A percentile compares a stretch with the other conserved stretches of the same genome.
Conservation (phyloP, 106 monocot species). For the Ottelia alismoides region DNA sequence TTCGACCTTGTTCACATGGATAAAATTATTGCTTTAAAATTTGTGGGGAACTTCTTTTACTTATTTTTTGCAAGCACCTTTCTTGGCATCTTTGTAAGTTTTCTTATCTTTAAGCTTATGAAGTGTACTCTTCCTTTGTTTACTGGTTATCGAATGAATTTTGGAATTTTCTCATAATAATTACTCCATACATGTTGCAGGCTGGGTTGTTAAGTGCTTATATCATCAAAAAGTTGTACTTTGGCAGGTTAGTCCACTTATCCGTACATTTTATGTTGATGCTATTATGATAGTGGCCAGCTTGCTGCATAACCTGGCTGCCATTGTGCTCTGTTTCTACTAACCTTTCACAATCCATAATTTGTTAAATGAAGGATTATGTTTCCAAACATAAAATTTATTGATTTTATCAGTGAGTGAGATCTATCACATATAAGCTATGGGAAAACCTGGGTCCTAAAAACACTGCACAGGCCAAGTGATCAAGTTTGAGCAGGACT, state of each 20-base stretch:
- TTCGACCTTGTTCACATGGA: constrained; percentile 82
- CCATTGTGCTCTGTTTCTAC: no score
- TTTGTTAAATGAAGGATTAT: no score
- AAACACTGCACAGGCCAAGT: no score
- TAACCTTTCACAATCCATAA: no score
- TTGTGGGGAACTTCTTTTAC: constrained; percentile 74
- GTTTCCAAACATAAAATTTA: no score
- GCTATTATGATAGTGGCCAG: no score
- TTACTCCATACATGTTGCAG: constrained; percentile 16
- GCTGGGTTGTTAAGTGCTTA: constrained; percentile 84
- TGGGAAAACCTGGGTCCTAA: no score
- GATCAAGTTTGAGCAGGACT: no score
- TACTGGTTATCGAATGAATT: background rate
- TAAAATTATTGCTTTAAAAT: constrained; percentile 23
- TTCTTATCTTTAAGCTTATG: constrained; percentile 13
- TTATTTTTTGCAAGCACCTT: constrained; percentile 81
- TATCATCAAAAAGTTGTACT: constrained; percentile 80
- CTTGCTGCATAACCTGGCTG: no score
- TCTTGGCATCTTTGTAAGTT: constrained; percentile 77
- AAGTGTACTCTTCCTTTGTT: background rate
- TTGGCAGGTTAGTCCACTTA: constrained; percentile 88
- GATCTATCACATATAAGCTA: no score
- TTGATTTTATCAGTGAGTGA: no score
- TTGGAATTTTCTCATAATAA: background rate
- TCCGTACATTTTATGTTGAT: no score